Percentiles rank a stretch among this genome's conserved stretches.
Evolutionary conservation across 345 rosid species (phyloP).

Genomic region (Abelmoschus esculentus): DNA sequence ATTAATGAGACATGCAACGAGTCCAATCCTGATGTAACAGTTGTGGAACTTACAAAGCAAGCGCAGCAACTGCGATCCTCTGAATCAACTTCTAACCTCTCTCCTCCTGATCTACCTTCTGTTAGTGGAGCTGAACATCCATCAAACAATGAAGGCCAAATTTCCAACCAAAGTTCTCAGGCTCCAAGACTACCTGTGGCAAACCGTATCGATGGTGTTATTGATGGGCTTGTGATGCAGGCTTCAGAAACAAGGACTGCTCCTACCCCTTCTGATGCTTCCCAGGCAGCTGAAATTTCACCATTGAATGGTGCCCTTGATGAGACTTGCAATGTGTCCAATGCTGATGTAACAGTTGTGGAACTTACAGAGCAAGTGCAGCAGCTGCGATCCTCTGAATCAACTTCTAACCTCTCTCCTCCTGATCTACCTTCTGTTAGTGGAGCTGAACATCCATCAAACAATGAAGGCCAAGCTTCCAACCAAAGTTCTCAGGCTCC

Average conservation of each 20-base stretch:
- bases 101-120: conserved; percentile 11
- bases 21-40: background rate
- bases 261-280: conserved; percentile 4
- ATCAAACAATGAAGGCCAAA: conserved; percentile 12
- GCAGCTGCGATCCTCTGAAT: conserved; percentile 5
- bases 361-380: conserved; percentile 12
- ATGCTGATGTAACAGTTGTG: background rate
- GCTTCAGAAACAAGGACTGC: too few species aligned
- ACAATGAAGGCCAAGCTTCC: conserved; percentile 7
- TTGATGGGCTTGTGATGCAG: too few species aligned
- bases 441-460: conserved; percentile 16
- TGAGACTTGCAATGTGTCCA: conserved; percentile 14
- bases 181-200: conserved; percentile 11
- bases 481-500: conserved; percentile 12
- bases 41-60: background rate
- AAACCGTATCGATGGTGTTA: conserved; percentile 1
- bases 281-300: conserved; percentile 15
- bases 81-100: background rate
- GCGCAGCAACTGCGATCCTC: background rate
- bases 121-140: conserved; percentile 17
- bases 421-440: conserved; percentile 15
- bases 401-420: conserved; percentile 7
- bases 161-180: conserved; percentile 1
- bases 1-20: conserved; percentile 18
- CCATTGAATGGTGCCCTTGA: conserved; percentile 10